These are phyloP conservation scores for Trypanosoma mega DNA, from an alignment of 208 protist species.

Conservation along the genomic window DNA sequence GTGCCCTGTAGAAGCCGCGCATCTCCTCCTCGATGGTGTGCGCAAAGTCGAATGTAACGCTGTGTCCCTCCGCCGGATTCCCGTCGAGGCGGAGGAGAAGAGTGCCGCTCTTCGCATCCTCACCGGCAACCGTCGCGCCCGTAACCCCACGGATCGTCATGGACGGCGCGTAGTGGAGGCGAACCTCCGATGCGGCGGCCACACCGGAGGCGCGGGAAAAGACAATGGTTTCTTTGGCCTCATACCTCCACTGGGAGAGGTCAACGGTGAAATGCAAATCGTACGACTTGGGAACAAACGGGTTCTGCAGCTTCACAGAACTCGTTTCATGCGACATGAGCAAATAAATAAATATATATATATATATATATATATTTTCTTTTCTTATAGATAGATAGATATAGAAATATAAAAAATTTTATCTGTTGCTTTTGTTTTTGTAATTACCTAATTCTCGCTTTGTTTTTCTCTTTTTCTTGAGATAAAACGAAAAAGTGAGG, in stretches of 20 bases:
- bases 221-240: slow-evolving; percentile 57
- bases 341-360: slow-evolving; percentile 11
- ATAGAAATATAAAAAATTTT: too few species aligned
- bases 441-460: too few species aligned
- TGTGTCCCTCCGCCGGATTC: slow-evolving; percentile 14
- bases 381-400: too few species aligned
- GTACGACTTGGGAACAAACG: slow-evolving; percentile 74
- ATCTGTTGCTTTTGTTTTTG: too few species aligned
- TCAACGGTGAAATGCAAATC: slow-evolving; percentile 64
- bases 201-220: slow-evolving; percentile 38
- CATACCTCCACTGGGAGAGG: slow-evolving; percentile 72
- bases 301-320: slow-evolving; percentile 67
- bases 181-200: slow-evolving; percentile 35
- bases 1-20: slow-evolving; percentile 90
- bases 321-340: neutral
- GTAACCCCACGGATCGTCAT: slow-evolving; percentile 49
- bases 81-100: slow-evolving; percentile 51
- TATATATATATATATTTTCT: too few species aligned
- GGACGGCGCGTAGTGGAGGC: slow-evolving; percentile 61
- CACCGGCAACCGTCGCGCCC: slow-evolving; percentile 50
- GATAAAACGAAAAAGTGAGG: slow-evolving; percentile 14
- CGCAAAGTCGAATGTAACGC: slow-evolving; percentile 69
- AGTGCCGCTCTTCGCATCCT: slow-evolving; percentile 49
- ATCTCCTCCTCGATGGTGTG: slow-evolving; percentile 89
- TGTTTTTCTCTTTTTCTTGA: too few species aligned